phyloP scores from a whole-genome alignment of 2,329 filamentous ascomycete genomes.

The Colletotrichum cereale region DNA sequence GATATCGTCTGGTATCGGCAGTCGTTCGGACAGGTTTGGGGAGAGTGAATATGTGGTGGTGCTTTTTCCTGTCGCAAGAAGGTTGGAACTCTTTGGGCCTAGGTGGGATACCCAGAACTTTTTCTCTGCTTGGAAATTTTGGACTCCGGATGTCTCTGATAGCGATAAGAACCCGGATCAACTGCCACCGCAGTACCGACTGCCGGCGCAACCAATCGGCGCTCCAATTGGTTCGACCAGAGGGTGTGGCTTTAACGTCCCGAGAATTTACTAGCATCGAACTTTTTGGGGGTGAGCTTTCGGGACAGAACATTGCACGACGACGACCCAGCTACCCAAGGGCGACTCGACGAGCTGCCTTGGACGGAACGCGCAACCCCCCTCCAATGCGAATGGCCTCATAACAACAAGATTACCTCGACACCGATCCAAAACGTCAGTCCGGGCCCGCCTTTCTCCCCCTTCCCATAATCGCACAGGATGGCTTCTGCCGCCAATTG shows the following conservation, averaged over 20 bases:
- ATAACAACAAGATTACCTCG: slow-evolving; percentile 4
- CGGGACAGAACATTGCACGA: slow-evolving; percentile 37
- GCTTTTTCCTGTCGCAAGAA: slow-evolving; percentile 10
- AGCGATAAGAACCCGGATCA: slow-evolving; percentile 40
- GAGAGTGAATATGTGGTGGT: slow-evolving; percentile 22
- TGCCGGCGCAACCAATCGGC: slow-evolving; percentile 22
- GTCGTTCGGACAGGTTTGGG: slow-evolving; percentile 3
- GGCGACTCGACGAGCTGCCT: slow-evolving; percentile 36
- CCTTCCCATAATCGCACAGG: slow-evolving; percentile 18
- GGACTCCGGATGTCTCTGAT: slow-evolving; percentile 23
- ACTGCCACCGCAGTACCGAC: slow-evolving; percentile 35
- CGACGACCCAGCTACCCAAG: slow-evolving; percentile 32
- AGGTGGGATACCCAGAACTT: slow-evolving; percentile 39
- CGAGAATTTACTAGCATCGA: slow-evolving; percentile 37
- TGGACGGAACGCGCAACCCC: slow-evolving; percentile 18
- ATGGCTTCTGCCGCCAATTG: slow-evolving; percentile 57
- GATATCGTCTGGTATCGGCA: background rate
- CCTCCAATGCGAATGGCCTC: slow-evolving; percentile 23
- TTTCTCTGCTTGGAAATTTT: slow-evolving; percentile 41
- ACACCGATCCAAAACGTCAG: slow-evolving; percentile 40
- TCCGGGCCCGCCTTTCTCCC: slow-evolving; percentile 25
- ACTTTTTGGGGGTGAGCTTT: slow-evolving; percentile 33
- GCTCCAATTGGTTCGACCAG: slow-evolving; percentile 20
- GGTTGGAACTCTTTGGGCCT: background rate
- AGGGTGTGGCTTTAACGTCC: slow-evolving; percentile 31